Base-by-base conservation (phyloP, 192 early-diverging fungal species). In the Coemansia sp. region DNA sequence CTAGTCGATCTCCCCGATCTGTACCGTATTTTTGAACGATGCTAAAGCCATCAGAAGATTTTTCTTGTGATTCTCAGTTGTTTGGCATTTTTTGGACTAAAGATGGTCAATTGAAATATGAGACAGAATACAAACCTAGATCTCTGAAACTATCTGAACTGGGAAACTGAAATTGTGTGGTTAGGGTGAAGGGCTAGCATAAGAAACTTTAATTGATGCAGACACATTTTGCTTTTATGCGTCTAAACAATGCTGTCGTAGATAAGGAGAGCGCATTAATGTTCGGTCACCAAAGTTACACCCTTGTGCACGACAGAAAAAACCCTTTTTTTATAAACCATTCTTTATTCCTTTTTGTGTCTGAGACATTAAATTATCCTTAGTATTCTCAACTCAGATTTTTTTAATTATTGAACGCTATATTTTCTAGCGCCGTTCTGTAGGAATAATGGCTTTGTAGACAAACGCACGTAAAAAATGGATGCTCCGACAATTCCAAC, bases 21-120 rank as follows among this genome's bases (percentile, higher is more conserved):
- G 25, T 98, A 98, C 76, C 92, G 88, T 25, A 89, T 97, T 34
- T 98, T 98, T 86, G 96, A 98, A 66, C 80, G 96, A n/a, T 98
- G 96, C 74, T 98, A 82, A 58, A 44, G 14, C 12, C 30, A 27
- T 19, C 30, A 25, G n/a, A 30, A 16, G 16, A 3, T 16, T 44
- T 44, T 44, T 44, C 1, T 44, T 44, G 32, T 34, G 32, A 7
- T 34, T 10, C 1, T 34, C 12, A 10, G 32, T 34, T 34, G 5
- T 34, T 5, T 10, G 7, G 7, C 1, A 10, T 34, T 63, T 44
- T 27, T 25, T 38, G 41, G 5, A 47, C 12, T 12, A 8, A 23
- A 44, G 12, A 16, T 14, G 14, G 38, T 16, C 4, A 44, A 44
- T 2, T 44, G 7, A 44, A 44, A 44, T 44, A 44, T 44, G 38